These are phyloP conservation scores for Hyaloscypha hepaticicola DNA, from an alignment of 495 filamentous ascomycete genomes.

Conservation along the genomic window DNA sequence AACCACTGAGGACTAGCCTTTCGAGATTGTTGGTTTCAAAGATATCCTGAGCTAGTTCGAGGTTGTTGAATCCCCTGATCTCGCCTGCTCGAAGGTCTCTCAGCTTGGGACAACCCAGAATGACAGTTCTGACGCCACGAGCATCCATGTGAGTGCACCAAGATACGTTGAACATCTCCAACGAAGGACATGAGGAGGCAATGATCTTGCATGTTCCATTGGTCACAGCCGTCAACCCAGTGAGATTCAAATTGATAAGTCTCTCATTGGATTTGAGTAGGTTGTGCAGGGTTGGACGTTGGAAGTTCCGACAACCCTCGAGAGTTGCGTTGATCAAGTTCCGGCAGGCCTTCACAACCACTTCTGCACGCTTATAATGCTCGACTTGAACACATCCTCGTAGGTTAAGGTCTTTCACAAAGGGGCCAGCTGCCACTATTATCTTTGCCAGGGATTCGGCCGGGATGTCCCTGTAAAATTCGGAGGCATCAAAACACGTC, in stretches of 20 bases:
- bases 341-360: slow-evolving; percentile 73
- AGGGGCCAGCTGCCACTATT: slow-evolving; percentile 80
- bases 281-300: slow-evolving; percentile 69
- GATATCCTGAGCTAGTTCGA: slow-evolving; percentile 65
- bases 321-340: slow-evolving; percentile 87
- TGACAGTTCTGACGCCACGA: slow-evolving; percentile 70
- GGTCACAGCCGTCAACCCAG: slow-evolving; percentile 73
- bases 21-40: slow-evolving; percentile 81
- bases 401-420: slow-evolving; percentile 83
- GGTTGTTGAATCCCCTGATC: slow-evolving; percentile 72
- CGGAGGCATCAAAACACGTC: slow-evolving; percentile 77
- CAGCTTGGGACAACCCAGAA: slow-evolving; percentile 69
- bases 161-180: slow-evolving; percentile 82
- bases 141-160: slow-evolving; percentile 88
- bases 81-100: slow-evolving; percentile 83
- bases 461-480: slow-evolving; percentile 85
- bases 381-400: slow-evolving; percentile 63
- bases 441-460: slow-evolving; percentile 81
- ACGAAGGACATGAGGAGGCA: slow-evolving; percentile 73
- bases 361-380: slow-evolving; percentile 73
- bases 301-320: slow-evolving; percentile 84
- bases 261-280: slow-evolving; percentile 76
- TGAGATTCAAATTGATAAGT: slow-evolving; percentile 80
- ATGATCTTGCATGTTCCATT: slow-evolving; percentile 89
- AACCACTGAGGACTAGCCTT: slow-evolving; percentile 73